These are phyloP conservation scores for Trypanosoma mega DNA, from an alignment of 208 protist genomes.

Conservation along the genomic window DNA sequence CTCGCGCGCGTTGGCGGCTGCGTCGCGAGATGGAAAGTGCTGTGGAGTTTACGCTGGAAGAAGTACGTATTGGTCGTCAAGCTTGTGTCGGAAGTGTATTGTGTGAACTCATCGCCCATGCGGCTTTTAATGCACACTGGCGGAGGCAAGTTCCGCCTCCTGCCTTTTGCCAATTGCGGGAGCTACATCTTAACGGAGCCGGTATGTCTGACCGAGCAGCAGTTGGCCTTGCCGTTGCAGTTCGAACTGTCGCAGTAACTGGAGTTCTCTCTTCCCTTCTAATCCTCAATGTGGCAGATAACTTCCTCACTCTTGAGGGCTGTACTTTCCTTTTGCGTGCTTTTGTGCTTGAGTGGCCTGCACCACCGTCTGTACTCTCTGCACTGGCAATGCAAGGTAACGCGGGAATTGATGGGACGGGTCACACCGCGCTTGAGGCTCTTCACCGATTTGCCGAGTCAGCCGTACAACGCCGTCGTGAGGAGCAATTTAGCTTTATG, in stretches of 20 bases:
- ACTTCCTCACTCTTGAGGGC: conserved; percentile 51
- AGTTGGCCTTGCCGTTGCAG: conserved; percentile 48
- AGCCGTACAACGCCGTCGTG: conserved; percentile 26
- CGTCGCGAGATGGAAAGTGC: conserved; percentile 31
- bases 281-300: conserved; percentile 62
- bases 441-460: conserved; percentile 19
- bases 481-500: no score
- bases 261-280: conserved; percentile 47
- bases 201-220: conserved; percentile 67
- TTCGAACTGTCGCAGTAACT: conserved; percentile 29
- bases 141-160: conserved; percentile 30
- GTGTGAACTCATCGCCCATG: conserved; percentile 67
- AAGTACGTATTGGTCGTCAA: conserved; percentile 33
- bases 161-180: conserved; percentile 51
- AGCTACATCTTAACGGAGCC: conserved; percentile 54
- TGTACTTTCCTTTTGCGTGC: conserved; percentile 46
- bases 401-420: conserved; percentile 26
- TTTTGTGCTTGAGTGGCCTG: conserved; percentile 43
- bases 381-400: conserved; percentile 55
- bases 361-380: conserved; percentile 21
- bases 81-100: conserved; percentile 65
- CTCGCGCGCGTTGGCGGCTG: conserved; percentile 26
- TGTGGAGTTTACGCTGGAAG: conserved; percentile 46
- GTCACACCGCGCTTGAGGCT: conserved; percentile 4
- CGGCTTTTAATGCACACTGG: conserved; percentile 46